phyloP scores from a whole-genome alignment of 2,329 filamentous ascomycete species.

The Fusarium sp. region DNA sequence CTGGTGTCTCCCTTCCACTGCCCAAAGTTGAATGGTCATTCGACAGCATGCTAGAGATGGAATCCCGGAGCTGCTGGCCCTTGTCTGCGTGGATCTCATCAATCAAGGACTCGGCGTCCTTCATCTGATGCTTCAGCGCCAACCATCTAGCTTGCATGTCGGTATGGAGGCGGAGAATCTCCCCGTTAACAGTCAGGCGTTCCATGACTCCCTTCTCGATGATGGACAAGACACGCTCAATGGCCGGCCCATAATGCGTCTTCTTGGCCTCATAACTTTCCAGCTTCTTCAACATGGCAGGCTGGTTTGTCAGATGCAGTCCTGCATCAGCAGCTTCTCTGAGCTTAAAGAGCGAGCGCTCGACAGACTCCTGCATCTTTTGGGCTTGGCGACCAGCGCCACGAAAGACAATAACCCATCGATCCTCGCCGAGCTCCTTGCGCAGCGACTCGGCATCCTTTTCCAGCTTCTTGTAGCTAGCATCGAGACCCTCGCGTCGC shows the following conservation, averaged over 20 bases:
- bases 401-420: conserved; percentile 95
- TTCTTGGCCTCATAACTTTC: conserved; percentile 97
- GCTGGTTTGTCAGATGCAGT: conserved; percentile 77
- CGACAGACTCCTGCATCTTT: conserved; percentile 97
- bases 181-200: conserved; percentile 94
- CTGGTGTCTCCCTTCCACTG: conserved; percentile 78
- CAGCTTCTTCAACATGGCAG: conserved; percentile 81
- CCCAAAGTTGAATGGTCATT: conserved; percentile 79
- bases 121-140: conserved; percentile 79
- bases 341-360: conserved; percentile 86
- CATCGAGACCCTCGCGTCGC: conserved; percentile 79
- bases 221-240: conserved; percentile 89
- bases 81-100: conserved; percentile 77
- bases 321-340: conserved; percentile 82
- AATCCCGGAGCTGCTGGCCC: conserved; percentile 86
- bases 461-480: conserved; percentile 88
- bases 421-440: conserved; percentile 92
- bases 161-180: conserved; percentile 86
- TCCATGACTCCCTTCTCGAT: conserved; percentile 97
- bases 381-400: conserved; percentile 91
- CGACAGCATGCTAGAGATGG: conserved; percentile 90
- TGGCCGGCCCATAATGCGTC: conserved; percentile 91
- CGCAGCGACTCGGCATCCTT: conserved; percentile 89
- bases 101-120: conserved; percentile 78
- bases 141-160: conserved; percentile 89